A percentile compares a stretch with the other conserved stretches of the same genome.
phyloP scores from a whole-genome alignment of 2,329 filamentous ascomycete species.

The Colletotrichum tropicale region DNA sequence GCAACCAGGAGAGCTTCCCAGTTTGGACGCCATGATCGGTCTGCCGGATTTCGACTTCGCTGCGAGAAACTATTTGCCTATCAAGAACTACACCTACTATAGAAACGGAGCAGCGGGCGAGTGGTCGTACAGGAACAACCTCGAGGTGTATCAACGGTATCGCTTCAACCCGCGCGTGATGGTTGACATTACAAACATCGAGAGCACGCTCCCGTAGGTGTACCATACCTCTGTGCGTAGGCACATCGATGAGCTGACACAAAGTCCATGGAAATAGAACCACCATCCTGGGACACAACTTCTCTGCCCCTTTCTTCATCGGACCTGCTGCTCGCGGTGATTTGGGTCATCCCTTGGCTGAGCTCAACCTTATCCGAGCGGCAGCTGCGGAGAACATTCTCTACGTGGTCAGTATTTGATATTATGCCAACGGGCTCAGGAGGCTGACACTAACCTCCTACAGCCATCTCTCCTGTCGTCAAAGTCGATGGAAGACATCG shows the following conservation, averaged over 20 bases:
- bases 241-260: background rate
- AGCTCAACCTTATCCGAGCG: slow-evolving; percentile 54
- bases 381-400: slow-evolving; percentile 52
- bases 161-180: slow-evolving; percentile 52
- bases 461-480: slow-evolving; percentile 36
- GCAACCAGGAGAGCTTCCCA: slow-evolving; percentile 39
- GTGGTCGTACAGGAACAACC: slow-evolving; percentile 61
- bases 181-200: slow-evolving; percentile 52
- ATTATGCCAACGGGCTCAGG: rapidly evolving
- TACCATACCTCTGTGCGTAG: too few relatives aligned
- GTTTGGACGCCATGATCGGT: slow-evolving; percentile 48
- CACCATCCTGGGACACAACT: slow-evolving; percentile 58
- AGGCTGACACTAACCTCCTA: background rate
- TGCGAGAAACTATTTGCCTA: slow-evolving; percentile 51
- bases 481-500: slow-evolving; percentile 40
- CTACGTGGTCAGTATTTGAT: slow-evolving; percentile 41
- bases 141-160: slow-evolving; percentile 57
- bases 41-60: slow-evolving; percentile 60
- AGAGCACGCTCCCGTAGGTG: slow-evolving; percentile 38
- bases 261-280: slow-evolving; percentile 33
- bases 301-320: slow-evolving; percentile 61
- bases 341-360: slow-evolving; percentile 48
- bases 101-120: slow-evolving; percentile 61
- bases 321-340: slow-evolving; percentile 50
- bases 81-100: slow-evolving; percentile 58